Conservation (phyloP, 352 stramenopile genomes). For the Elongisporangium senticosum region DNA sequence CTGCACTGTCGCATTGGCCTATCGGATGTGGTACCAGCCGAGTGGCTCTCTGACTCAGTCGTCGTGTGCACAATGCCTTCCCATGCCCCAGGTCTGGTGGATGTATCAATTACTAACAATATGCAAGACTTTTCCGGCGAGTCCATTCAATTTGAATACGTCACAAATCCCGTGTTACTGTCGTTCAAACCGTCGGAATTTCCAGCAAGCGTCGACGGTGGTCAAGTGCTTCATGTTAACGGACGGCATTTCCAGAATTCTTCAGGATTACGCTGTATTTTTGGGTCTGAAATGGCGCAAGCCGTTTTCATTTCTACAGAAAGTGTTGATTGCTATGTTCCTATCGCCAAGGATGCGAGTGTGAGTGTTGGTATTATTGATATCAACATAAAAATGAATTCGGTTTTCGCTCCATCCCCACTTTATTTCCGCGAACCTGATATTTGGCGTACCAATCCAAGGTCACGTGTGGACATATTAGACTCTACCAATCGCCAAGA, state of each 20-base stretch:
- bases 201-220: constrained; percentile 1
- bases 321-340: constrained; percentile 14
- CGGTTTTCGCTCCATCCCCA: constrained; percentile 11
- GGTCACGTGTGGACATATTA: constrained; percentile 4
- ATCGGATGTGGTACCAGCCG: constrained; percentile 17
- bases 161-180: constrained; percentile 25
- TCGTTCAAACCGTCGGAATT: constrained; percentile 20
- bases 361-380: constrained; percentile 30
- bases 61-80: constrained; percentile 25
- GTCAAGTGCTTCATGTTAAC: constrained; percentile 11
- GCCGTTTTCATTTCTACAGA: constrained; percentile 22
- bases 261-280: constrained; percentile 22
- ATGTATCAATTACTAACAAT: constrained; percentile 50
- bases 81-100: constrained; percentile 22
- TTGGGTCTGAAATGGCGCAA: constrained; percentile 22
- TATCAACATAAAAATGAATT: constrained; percentile 18
- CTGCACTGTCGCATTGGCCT: constrained; percentile 41
- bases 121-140: constrained; percentile 41
- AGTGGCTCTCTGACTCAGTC: constrained; percentile 26
- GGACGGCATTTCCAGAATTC: constrained; percentile 36
- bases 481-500: constrained; percentile 38
- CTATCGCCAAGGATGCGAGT: constrained; percentile 5
- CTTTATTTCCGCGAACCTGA: constrained; percentile 1
- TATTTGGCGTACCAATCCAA: too few species aligned
- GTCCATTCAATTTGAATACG: constrained; percentile 26